Percentiles rank a stretch among this genome's conserved stretches.
phyloP scores from a whole-genome alignment of 2,329 filamentous ascomycete species.

The Hyphodiscus sp. region DNA sequence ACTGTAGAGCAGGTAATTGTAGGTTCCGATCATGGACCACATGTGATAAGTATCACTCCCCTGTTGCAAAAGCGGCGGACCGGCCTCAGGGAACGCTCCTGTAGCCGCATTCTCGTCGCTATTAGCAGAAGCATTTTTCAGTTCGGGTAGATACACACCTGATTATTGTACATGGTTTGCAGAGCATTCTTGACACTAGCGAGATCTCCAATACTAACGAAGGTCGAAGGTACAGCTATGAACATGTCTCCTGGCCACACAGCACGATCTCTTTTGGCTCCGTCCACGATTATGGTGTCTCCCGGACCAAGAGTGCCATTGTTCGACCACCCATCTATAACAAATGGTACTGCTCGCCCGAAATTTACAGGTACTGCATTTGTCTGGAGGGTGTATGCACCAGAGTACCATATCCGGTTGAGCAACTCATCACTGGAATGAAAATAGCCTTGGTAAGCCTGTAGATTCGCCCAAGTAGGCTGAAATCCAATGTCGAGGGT shows the following conservation, averaged over 20 bases:
- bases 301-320: conserved; percentile 28
- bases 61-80: conserved; percentile 18
- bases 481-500: conserved; percentile 35
- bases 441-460: conserved; percentile 49
- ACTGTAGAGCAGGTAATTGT: conserved; percentile 52
- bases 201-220: conserved; percentile 49
- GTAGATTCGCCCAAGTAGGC: conserved; percentile 37
- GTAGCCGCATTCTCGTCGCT: conserved; percentile 13
- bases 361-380: conserved; percentile 27
- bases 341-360: conserved; percentile 28
- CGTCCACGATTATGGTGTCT: conserved; percentile 36
- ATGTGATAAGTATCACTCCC: conserved; percentile 49
- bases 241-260: conserved; percentile 47
- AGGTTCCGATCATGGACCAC: conserved; percentile 51
- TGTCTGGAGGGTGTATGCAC: conserved; percentile 39
- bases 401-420: conserved; percentile 47
- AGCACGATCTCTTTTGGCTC: conserved; percentile 51
- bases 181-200: conserved; percentile 41
- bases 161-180: conserved; percentile 34
- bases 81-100: conserved; percentile 24
- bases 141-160: conserved; percentile 35
- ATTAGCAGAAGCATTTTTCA: not conserved
- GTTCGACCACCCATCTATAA: conserved; percentile 33
- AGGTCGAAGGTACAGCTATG: conserved; percentile 46
- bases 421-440: conserved; percentile 42